These are phyloP conservation scores for Dendrobium catenatum DNA, from an alignment of 106 monocot genomes.

Conservation along the genomic window DNA sequence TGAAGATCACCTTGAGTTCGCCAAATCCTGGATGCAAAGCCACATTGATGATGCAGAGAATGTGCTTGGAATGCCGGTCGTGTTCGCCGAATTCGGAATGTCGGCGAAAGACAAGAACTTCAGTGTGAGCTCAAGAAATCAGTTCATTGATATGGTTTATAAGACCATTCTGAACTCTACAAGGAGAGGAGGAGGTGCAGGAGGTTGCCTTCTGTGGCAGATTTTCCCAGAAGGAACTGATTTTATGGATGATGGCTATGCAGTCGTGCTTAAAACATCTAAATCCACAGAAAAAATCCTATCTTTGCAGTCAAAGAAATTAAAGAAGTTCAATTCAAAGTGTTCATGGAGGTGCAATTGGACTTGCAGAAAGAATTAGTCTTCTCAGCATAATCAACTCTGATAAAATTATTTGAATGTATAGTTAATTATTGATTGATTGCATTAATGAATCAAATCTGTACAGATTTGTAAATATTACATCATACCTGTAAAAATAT, in stretches of 20 bases:
- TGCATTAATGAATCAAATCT: too few species aligned
- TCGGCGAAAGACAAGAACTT: conserved; percentile 37
- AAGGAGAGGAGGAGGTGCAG: conserved; percentile 42
- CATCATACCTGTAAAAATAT: too few species aligned
- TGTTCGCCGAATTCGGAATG: conserved; percentile 71
- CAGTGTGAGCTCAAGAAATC: conserved; percentile 38
- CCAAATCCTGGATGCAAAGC: conserved; percentile 55
- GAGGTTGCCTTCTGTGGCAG: conserved; percentile 75
- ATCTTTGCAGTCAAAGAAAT: conserved; percentile 49
- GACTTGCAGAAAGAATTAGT: conserved; percentile 40
- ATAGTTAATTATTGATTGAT: too few species aligned
- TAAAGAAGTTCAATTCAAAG: conserved; percentile 58
- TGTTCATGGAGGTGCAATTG: conserved; percentile 68
- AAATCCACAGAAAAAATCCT: conserved; percentile 39
- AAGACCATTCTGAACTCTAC: conserved; percentile 46
- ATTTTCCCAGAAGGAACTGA: conserved; percentile 66
- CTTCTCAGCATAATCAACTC: too few species aligned
- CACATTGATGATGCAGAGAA: conserved; percentile 64
- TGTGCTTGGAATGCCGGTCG: conserved; percentile 52
- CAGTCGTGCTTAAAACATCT: conserved; percentile 35
- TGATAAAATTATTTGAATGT: too few species aligned
- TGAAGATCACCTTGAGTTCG: conserved; percentile 33
- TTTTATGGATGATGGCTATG: conserved; percentile 80
- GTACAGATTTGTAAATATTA: too few species aligned
- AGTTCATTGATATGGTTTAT: conserved; percentile 55